These are phyloP conservation scores for Globisporangium mamillatum DNA, from an alignment of 352 stramenopile genomes.

Conservation along the genomic window DNA sequence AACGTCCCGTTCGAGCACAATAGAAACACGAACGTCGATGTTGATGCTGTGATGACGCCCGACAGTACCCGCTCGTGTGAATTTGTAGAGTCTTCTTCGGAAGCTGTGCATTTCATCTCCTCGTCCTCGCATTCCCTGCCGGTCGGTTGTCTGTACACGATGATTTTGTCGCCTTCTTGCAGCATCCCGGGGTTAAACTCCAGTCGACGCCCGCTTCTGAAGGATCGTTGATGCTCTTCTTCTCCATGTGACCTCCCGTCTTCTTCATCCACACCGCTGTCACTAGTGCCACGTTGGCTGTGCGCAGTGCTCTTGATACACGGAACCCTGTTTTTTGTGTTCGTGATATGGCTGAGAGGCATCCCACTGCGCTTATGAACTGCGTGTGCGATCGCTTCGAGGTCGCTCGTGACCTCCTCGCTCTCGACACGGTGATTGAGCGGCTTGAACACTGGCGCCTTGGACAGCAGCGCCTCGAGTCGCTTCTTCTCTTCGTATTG, in stretches of 20 bases:
- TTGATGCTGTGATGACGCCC: constrained; percentile 52
- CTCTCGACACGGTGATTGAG: constrained; percentile 33
- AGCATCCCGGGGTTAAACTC: constrained; percentile 48
- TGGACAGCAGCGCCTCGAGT: constrained; percentile 46
- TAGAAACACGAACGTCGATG: constrained; percentile 43
- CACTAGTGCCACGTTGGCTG: constrained; percentile 14
- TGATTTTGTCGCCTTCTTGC: constrained; percentile 56
- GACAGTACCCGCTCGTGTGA: constrained; percentile 22
- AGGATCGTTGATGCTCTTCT: constrained; percentile 11
- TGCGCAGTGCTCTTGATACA: not conserved
- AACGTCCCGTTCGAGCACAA: constrained; percentile 34
- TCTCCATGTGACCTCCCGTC: too few relatives aligned
- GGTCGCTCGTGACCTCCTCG: constrained; percentile 34
- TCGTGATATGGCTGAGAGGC: not conserved
- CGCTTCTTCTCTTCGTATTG: constrained; percentile 57
- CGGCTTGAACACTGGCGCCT: constrained; percentile 46
- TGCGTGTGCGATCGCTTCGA: constrained; percentile 33
- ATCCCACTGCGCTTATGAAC: constrained; percentile 12
- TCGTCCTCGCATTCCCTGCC: constrained; percentile 10
- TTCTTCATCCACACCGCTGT: constrained; percentile 16
- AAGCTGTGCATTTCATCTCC: not conserved
- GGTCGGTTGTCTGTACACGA: constrained; percentile 20
- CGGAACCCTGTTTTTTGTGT: not conserved
- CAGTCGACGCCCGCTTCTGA: constrained; percentile 18
- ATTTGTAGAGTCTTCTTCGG: constrained; percentile 5